Percentiles rank a stretch among this genome's conserved stretches.
phyloP scores from a whole-genome alignment of 2,329 filamentous ascomycete species.

The Zalaria sp. region DNA sequence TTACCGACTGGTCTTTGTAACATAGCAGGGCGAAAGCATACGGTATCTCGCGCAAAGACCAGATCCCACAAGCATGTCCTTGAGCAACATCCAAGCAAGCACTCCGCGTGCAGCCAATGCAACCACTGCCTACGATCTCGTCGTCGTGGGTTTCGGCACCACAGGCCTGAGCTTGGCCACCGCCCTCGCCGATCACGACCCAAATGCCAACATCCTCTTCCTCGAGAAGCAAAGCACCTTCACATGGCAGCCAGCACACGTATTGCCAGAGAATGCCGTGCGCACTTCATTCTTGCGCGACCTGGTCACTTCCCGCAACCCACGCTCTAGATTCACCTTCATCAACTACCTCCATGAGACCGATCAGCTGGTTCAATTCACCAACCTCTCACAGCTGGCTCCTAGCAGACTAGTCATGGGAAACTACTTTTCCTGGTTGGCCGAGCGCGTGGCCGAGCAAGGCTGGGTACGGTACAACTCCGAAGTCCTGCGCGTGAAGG shows the following conservation, averaged over 20 bases:
- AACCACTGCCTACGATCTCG: constrained; percentile 9
- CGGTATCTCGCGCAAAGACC: background rate
- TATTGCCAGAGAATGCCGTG: constrained; percentile 9
- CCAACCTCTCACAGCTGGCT: constrained; percentile 13
- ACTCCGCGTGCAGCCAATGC: constrained; percentile 1
- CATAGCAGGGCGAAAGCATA: background rate
- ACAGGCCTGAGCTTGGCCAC: constrained; percentile 12
- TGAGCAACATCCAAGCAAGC: background rate
- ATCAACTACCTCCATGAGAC: constrained; percentile 16
- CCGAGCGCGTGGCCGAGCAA: constrained; percentile 9
- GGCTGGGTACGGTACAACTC: constrained; percentile 13
- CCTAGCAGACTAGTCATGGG: constrained; percentile 12
- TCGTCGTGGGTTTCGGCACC: constrained; percentile 13
- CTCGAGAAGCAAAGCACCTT: constrained; percentile 10
- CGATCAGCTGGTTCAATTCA: constrained; percentile 12
- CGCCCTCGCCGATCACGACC: constrained; percentile 9
- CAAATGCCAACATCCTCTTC: constrained; percentile 9
- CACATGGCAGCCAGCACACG: constrained; percentile 8
- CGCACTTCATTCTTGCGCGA: constrained; percentile 13
- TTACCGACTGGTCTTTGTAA: background rate
- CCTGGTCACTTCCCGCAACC: constrained; percentile 14
- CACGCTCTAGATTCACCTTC: constrained; percentile 15
- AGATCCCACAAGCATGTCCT: background rate
- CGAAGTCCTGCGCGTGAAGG: constrained; percentile 9
- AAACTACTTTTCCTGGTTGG: constrained; percentile 15